These are phyloP conservation scores for Garcia nutans DNA, from an alignment of 345 rosid species.

Conservation along the genomic window DNA sequence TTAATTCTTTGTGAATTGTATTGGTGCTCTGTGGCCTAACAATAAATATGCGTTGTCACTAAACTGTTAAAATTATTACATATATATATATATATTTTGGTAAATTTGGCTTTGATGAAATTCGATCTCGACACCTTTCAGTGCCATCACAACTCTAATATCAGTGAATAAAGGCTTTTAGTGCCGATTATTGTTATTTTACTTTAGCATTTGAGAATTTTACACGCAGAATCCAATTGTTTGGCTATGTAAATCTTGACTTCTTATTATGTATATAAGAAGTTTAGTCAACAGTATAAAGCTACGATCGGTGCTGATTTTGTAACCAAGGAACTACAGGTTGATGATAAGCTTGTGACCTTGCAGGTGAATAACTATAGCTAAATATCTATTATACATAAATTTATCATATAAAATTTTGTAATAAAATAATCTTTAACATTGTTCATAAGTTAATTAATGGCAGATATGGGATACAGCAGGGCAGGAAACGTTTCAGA, in stretches of 20 bases:
- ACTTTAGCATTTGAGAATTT: no score
- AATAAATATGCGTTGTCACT: no score
- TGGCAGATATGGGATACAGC: conserved; percentile 94
- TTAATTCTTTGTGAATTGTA: no score
- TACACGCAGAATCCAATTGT: neutral
- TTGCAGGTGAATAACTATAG: conserved; percentile 53
- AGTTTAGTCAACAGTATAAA: conserved; percentile 69
- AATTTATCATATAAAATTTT: neutral
- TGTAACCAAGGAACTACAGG: conserved; percentile 78
- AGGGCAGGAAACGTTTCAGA: conserved; percentile 92
- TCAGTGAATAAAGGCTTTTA: no score
- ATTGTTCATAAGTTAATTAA: no score
- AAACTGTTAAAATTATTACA: no score
- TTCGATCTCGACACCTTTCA: no score
- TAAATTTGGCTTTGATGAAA: no score
- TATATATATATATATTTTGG: no score
- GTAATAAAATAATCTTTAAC: neutral
- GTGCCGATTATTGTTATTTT: no score
- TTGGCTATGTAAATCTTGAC: neutral
- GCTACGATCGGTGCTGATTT: conserved; percentile 96
- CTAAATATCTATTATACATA: neutral
- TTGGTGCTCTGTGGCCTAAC: no score
- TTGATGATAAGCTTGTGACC: conserved; percentile 72
- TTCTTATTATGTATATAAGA: conserved; percentile 56
- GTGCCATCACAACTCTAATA: no score